Evolutionary conservation across 1,284 basidiomycete species (phyloP), one percentile per base, ranked within the genome.

Genomic region (Fomitiporia mediterranea): DNA sequence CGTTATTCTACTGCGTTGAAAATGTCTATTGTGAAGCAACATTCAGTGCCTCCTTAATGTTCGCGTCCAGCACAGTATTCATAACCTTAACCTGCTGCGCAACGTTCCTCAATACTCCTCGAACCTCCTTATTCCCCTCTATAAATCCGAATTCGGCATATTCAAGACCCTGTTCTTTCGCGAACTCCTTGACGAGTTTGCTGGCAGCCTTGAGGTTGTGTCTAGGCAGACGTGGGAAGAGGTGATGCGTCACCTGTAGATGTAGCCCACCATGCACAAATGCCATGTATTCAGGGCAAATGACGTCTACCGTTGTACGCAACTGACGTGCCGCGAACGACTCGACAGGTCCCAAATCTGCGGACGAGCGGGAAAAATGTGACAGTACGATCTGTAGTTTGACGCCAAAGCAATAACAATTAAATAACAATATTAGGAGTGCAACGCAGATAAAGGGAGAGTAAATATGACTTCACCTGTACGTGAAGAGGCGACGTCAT

Each of bases 301-400:
- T 83, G 37, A 99, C 94, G 70, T 99, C 97, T 61, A 93, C 91
- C 0, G 97, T 98, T 6, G 97, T 99, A 50, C 96, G 88, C 59
- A 99, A 75, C 70, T 99, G 96, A 30, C 97, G 86, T 63, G 91
- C 87, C 1, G 90, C 81, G 75, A 98, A 99, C 1, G 91, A 94
- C 70, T 99, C 97, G 34, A 76, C 76, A 0, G 93, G 90, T 1
- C 95, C 95, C 23, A 98, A 78, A 67, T 98, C 96, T 8, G 80
- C 88, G 1, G 94, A 95, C 5, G 94, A 94, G 75, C 97, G 95
- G 43, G 92, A 91, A 72, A 97, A 99, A 74, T 99, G 96, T 2
- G 95, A 98, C 21, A 99, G 82, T 1, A 98, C 95, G 64, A 99
- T 99, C 92, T 98, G 67, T 49, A 6, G n/a, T n/a, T n/a, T n/a